Percentiles rank a stretch among this genome's conserved stretches.
Evolutionary conservation across 2,329 filamentous ascomycete genomes (phyloP).

Genomic region (Diaporthe citriasiana): DNA sequence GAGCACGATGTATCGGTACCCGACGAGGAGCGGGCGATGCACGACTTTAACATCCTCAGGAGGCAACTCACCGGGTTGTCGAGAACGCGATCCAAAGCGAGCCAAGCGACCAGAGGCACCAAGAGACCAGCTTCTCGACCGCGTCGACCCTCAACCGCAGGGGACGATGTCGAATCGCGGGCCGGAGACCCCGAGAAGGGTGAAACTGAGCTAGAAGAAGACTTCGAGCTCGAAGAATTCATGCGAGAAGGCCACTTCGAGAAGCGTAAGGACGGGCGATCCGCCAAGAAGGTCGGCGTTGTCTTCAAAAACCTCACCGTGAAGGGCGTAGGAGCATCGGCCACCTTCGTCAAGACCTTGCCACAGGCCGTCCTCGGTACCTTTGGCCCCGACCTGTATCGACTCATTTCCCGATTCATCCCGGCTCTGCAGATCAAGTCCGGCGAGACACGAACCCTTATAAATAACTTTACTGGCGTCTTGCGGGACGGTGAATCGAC

Average conservation of each 20-base stretch:
- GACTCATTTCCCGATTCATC: conserved; percentile 63
- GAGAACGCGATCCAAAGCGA: conserved; percentile 26
- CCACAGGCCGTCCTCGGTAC: conserved; percentile 82
- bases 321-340: conserved; percentile 76
- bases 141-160: neutral
- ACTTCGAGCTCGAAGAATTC: conserved; percentile 79
- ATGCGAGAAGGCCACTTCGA: conserved; percentile 83
- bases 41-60: conserved; percentile 27
- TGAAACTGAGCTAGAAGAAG: conserved; percentile 63
- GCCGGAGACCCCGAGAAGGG: conserved; percentile 43
- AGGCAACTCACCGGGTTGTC: conserved; percentile 33
- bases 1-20: conserved; percentile 38
- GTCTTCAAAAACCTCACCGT: conserved; percentile 83
- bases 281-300: conserved; percentile 83
- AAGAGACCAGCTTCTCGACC: conserved; percentile 22
- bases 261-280: conserved; percentile 75
- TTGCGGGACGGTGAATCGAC: conserved; percentile 70
- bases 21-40: conserved; percentile 26
- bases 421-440: conserved; percentile 47
- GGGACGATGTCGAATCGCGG: conserved; percentile 29
- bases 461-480: conserved; percentile 69
- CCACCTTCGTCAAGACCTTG: conserved; percentile 79
- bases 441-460: conserved; percentile 47
- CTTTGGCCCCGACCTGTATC: conserved; percentile 85
- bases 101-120: conserved; percentile 26